Evolutionary conservation across 306 rosid species (phyloP).

Genomic region (Vigna radiata): DNA sequence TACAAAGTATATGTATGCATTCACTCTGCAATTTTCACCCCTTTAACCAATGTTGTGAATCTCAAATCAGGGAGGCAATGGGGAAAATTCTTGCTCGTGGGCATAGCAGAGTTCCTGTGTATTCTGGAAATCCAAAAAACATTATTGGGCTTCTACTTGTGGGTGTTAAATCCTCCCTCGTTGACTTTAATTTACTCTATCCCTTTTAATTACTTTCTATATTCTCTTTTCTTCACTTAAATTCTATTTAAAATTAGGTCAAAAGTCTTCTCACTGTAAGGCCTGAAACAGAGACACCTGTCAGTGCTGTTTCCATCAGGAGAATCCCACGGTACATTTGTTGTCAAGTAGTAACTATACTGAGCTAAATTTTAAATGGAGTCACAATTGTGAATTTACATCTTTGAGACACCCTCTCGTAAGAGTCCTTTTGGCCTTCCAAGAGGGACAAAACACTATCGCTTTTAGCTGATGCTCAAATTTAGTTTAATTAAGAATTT

Average conservation of each 20-base stretch:
- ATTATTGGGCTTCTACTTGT: slow-evolving; percentile 93
- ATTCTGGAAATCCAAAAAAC: slow-evolving; percentile 90
- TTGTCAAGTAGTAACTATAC: not conserved
- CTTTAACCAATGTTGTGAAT: slow-evolving; percentile 21
- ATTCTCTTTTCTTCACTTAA: slow-evolving; percentile 26
- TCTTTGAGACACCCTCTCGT: slow-evolving; percentile 4
- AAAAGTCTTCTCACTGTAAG: slow-evolving; percentile 96
- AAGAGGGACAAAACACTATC: not conserved
- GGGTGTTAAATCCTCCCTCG: slow-evolving; percentile 39
- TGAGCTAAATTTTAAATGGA: slow-evolving; percentile 19
- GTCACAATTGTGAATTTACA: not conserved
- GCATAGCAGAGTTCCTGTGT: slow-evolving; percentile 98
- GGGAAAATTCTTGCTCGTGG: slow-evolving; percentile 97
- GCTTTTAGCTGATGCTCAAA: slow-evolving; percentile 10
- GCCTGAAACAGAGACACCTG: slow-evolving; percentile 98
- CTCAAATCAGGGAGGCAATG: slow-evolving; percentile 91
- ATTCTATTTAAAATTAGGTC: slow-evolving; percentile 59
- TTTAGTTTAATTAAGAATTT: slow-evolving; percentile 18
- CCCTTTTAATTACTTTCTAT: slow-evolving; percentile 11
- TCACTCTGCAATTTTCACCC: not conserved
- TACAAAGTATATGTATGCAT: slow-evolving; percentile 6
- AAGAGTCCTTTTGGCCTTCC: slow-evolving; percentile 31
- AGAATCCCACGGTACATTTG: slow-evolving; percentile 89
- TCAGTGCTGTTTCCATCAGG: slow-evolving; percentile 90
- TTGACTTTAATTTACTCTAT: slow-evolving; percentile 11